Base-by-base conservation (phyloP, 2,329 filamentous ascomycete species). In the Cladosporium halotolerans region DNA sequence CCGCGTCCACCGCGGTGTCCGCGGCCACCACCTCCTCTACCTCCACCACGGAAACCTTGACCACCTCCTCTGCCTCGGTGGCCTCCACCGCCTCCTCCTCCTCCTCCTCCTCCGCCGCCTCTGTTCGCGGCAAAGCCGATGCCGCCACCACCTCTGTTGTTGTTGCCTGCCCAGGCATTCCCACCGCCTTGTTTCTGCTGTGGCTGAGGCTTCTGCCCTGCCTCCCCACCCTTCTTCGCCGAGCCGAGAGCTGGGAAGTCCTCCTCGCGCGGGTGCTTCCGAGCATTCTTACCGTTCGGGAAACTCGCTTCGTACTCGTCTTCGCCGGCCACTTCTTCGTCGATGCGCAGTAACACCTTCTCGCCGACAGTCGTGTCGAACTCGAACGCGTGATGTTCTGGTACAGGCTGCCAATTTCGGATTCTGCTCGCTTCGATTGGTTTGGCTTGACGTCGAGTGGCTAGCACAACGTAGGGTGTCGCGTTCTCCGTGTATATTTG, bases 281-380 rank as follows among this genome's bases (percentile, higher is more conserved):
- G 75, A 70, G 84, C 85, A 54, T 78, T 72, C 34, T 73, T 70
- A 46, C 50, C 44, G 36, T 53, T 53, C 16, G 43, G 50, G 36
- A 42, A 47, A 42, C 43, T 45, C n/a, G 50, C 50, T 36, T 87
- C 82, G 63, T 82, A 83, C 57, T 82, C 79, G 57, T 80, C 81
- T 62, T 86, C 83, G 19, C 72, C 70, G 2, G 74, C 72, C 47
- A 83, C 69, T 73, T 92, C 88, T 49, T 83, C 77, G 68, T 96
- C 89, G 44, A 97, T 84, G 1, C 87, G 81, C 48, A 97, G 72
- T 58, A 93, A 77, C 13, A 89, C 82, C 73, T 95, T 96, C 72
- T 97, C 91, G 14, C 87, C 87, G 1, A 97, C 88, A 0, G 82
- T 83, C 1, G 87, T 90, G 58, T 95, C 88, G 63, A 97, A 90